Base-by-base conservation (phyloP, 345 rosid species). In the Bruguiera gymnorhiza region DNA sequence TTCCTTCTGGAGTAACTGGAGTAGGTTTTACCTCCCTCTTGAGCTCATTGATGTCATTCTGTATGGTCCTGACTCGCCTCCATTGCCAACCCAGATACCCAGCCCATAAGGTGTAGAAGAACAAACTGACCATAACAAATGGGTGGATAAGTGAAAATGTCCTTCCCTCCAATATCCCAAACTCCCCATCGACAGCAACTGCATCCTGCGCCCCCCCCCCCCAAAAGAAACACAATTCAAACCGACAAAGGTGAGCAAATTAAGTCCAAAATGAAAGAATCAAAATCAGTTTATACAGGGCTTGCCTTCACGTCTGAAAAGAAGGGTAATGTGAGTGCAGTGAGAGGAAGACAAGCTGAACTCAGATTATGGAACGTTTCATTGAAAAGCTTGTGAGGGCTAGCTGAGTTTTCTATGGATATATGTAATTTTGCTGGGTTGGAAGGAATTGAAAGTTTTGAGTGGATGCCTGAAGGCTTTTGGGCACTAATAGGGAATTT, bases 81-180 rank as follows among this genome's bases (percentile, higher is more conserved):
- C 98, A 91, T 79, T 93, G 91, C 97, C 97, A 91, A 61, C 98
- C 98, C 78, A 94, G 80, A 76, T 89, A 91, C 23, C 96, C 96
- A 21, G 87, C 84, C 83, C 84, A 89, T 29, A 88, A 61, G 1
- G 92, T 91, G 80, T 91, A 83, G 30, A 31, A 68, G 43, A 91
- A 88, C 65, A 88, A 82, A 51, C 89, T 64, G 56, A 85, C 79
- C 97, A 87, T 88, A 34, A 82, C 88, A 43, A 81, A n/a, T 1
- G 92, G 97, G 65, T 94, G 95, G 24, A 89, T 52, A 3, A 91
- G 90, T 2, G 96, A 88, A 71, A 89, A 72, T 29, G 91, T 73
- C 68, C 95, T 84, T 32, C 97, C 98, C 80, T 91, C 97, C 83
- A 91, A 75, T 6, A 91, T 86, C 79, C 96, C 98, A 43, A 86